These are phyloP conservation scores for Colletotrichum chlorophyti DNA, from an alignment of 2,329 filamentous ascomycete genomes.

Conservation along the genomic window DNA sequence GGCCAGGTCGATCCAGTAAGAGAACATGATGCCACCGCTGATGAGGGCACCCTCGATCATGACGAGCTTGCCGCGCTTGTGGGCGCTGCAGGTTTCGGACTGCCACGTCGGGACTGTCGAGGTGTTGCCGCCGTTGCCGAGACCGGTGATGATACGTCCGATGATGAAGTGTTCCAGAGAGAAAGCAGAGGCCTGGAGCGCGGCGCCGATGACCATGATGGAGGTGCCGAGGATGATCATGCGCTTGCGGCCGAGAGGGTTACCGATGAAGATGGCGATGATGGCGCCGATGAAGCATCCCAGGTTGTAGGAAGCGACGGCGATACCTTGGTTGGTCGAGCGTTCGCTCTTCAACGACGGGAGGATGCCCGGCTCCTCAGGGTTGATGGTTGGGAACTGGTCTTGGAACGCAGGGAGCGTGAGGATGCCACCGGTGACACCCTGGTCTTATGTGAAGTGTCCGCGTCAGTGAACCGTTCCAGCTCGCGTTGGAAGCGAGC, in stretches of 20 bases:
- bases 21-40: conserved; percentile 62
- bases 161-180: conserved; percentile 61
- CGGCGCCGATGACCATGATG: conserved; percentile 52
- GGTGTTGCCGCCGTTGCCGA: conserved; percentile 44
- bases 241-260: conserved; percentile 50
- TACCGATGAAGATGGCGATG: conserved; percentile 36
- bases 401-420: conserved; percentile 68
- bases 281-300: conserved; percentile 62
- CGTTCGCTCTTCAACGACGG: conserved; percentile 45
- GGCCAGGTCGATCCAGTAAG: conserved; percentile 67
- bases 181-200: conserved; percentile 51
- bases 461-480: conserved; percentile 29
- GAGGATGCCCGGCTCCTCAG: conserved; percentile 34
- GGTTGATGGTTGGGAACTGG: conserved; percentile 48
- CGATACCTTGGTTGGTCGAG: conserved; percentile 60
- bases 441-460: conserved; percentile 65
- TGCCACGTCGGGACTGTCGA: conserved; percentile 66
- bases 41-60: conserved; percentile 67
- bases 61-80: conserved; percentile 66
- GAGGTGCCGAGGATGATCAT: conserved; percentile 49
- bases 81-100: conserved; percentile 62
- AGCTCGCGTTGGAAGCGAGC: background rate
- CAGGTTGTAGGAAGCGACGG: conserved; percentile 64
- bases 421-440: conserved; percentile 78
- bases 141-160: conserved; percentile 54